Evolutionary conservation across 1,139 yeast genomes (phyloP).

Genomic region (Taphrina communis): DNA sequence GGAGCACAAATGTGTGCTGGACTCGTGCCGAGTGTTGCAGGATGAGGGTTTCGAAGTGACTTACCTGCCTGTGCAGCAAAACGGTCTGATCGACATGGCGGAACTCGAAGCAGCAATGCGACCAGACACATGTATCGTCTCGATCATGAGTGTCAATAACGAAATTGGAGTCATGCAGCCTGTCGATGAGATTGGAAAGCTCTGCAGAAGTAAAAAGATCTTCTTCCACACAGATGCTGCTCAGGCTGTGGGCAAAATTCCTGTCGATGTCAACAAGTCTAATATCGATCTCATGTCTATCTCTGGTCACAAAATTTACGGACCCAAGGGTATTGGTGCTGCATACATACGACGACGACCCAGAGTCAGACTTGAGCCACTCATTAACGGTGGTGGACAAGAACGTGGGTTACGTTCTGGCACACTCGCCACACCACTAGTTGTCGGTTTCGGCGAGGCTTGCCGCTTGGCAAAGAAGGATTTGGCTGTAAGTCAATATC

Average conservation of each 20-base stretch:
- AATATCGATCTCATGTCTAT: constrained; percentile 92
- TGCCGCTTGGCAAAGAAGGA: constrained; percentile 81
- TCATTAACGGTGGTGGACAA: constrained; percentile 98
- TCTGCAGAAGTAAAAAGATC: constrained; percentile 84
- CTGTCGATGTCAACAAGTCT: constrained; percentile 88
- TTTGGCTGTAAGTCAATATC: constrained; percentile 54
- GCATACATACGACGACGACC: constrained; percentile 96
- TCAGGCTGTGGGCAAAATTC: constrained; percentile 94
- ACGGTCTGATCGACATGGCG: constrained; percentile 80
- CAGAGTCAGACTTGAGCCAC: constrained; percentile 93
- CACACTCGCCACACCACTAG: constrained; percentile 92
- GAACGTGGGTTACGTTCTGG: constrained; percentile 98
- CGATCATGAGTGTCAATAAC: constrained; percentile 97
- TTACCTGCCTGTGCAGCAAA: constrained; percentile 78
- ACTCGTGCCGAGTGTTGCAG: constrained; percentile 90
- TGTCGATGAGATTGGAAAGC: constrained; percentile 84
- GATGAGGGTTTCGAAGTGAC: constrained; percentile 98
- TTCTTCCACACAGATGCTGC: constrained; percentile 99
- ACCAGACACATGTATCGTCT: constrained; percentile 87
- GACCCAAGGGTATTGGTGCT: constrained; percentile 98
- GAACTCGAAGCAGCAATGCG: constrained; percentile 82
- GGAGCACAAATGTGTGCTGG: constrained; percentile 97
- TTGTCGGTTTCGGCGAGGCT: constrained; percentile 97
- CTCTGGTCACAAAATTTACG: constrained; percentile 94
- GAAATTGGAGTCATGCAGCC: constrained; percentile 99